Conservation (phyloP, 2,329 filamentous ascomycete species). For the Pestalotiopsis sp. region DNA sequence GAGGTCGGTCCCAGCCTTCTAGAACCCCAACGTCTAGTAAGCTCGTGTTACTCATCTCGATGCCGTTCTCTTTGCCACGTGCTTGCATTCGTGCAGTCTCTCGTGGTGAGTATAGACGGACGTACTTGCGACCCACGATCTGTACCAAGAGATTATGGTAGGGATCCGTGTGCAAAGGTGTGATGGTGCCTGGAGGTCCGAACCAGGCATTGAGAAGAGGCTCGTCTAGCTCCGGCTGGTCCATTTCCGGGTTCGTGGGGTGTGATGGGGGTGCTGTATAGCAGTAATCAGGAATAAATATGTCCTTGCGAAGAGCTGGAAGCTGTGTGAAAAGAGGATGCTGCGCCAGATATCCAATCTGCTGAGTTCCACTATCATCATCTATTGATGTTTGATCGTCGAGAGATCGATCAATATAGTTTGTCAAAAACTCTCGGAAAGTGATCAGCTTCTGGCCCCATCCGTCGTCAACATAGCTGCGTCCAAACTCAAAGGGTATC, state of each 20-base stretch:
- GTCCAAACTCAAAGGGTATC: slow-evolving; percentile 83
- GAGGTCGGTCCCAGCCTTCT: slow-evolving; percentile 58
- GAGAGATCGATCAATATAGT: slow-evolving; percentile 53
- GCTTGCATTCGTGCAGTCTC: slow-evolving; percentile 64
- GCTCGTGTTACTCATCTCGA: slow-evolving; percentile 94
- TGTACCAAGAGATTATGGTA: slow-evolving; percentile 93
- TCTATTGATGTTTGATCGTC: slow-evolving; percentile 1
- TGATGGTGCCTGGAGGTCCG: slow-evolving; percentile 84
- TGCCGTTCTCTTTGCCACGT: slow-evolving; percentile 64
- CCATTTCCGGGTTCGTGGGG: slow-evolving; percentile 36
- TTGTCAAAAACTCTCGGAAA: slow-evolving; percentile 71
- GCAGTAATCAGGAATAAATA: slow-evolving; percentile 82
- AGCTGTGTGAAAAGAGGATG: slow-evolving; percentile 87
- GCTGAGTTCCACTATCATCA: background rate
- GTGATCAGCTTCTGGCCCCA: slow-evolving; percentile 84
- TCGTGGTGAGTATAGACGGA: slow-evolving; percentile 80
- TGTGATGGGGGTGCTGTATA: slow-evolving; percentile 69
- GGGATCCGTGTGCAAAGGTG: slow-evolving; percentile 89
- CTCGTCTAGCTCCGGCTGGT: slow-evolving; percentile 49
- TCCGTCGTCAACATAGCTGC: slow-evolving; percentile 82
- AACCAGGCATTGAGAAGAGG: slow-evolving; percentile 91
- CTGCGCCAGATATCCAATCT: slow-evolving; percentile 86
- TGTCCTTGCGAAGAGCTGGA: slow-evolving; percentile 74
- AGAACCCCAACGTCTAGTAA: slow-evolving; percentile 73
- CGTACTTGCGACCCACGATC: slow-evolving; percentile 87